A percentile compares a stretch with the other conserved stretches of the same genome.
Evolutionary conservation across 768 basidiomycete genomes (phyloP).

Genomic region (Fomitopsis serialis): DNA sequence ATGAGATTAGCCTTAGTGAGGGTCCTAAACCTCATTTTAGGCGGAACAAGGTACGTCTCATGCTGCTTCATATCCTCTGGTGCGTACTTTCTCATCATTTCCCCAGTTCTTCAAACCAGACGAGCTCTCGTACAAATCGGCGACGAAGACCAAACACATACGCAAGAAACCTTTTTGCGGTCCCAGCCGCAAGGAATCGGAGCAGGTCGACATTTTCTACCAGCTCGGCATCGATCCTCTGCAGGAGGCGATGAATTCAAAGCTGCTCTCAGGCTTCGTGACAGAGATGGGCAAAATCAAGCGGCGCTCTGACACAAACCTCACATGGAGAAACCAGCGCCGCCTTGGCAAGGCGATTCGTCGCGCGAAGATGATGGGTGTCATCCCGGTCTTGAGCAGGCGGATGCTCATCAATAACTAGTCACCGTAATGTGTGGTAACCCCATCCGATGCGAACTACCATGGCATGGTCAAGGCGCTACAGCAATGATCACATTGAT

Average conservation of each 20-base stretch:
- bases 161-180: conserved; percentile 40
- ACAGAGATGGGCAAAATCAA: conserved; percentile 80
- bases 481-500: too few species aligned
- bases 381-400: conserved; percentile 39
- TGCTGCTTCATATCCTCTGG: too few species aligned
- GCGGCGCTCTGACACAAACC: conserved; percentile 57
- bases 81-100: not conserved
- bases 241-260: conserved; percentile 55
- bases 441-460: not conserved
- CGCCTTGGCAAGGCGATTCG: conserved; percentile 79
- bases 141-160: conserved; percentile 16
- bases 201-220: conserved; percentile 60
- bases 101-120: conserved; percentile 43
- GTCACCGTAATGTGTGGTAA: not conserved
- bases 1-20: too few species aligned
- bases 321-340: conserved; percentile 79
- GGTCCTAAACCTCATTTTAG: too few species aligned
- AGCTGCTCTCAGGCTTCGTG: conserved; percentile 52
- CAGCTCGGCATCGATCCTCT: conserved; percentile 72
- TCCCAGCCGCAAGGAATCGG: conserved; percentile 50
- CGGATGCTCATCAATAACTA: not conserved
- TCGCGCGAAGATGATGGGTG: conserved; percentile 87
- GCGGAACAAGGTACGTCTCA: too few species aligned
- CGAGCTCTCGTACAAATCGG: conserved; percentile 36
- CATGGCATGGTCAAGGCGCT: too few species aligned